Evolutionary conservation across 768 basidiomycete species (phyloP).

Genomic region (Lenzites betulinus): DNA sequence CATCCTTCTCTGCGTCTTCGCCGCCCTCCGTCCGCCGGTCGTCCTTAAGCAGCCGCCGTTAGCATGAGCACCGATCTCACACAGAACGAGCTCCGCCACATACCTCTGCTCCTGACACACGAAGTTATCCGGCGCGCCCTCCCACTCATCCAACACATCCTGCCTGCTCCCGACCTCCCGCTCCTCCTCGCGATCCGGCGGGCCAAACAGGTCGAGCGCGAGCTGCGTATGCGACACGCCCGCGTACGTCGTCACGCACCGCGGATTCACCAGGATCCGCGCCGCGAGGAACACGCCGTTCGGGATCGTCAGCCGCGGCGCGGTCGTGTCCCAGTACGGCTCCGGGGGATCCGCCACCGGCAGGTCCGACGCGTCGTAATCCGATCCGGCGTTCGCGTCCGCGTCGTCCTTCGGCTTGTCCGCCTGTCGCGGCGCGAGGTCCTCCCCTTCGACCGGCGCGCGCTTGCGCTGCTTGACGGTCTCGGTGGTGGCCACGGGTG

Average conservation of each 20-base stretch:
- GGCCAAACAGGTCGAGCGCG: slow-evolving; percentile 91
- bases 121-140: slow-evolving; percentile 94
- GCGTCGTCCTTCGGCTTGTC: slow-evolving; percentile 47
- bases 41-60: slow-evolving; percentile 45
- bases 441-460: slow-evolving; percentile 11
- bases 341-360: slow-evolving; percentile 31
- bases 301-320: slow-evolving; percentile 61
- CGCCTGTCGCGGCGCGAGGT: slow-evolving; percentile 33
- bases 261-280: slow-evolving; percentile 91
- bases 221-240: slow-evolving; percentile 96
- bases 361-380: slow-evolving; percentile 70
- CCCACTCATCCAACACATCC: slow-evolving; percentile 93
- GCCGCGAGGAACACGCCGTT: slow-evolving; percentile 89
- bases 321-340: slow-evolving; percentile 37
- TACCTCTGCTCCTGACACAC: slow-evolving; percentile 96
- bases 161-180: slow-evolving; percentile 53
- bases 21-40: slow-evolving; percentile 86
- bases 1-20: slow-evolving; percentile 84
- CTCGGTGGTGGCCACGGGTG: slow-evolving; percentile 16
- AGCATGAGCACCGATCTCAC: background rate
- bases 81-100: slow-evolving; percentile 21
- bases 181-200: slow-evolving; percentile 41
- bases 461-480: slow-evolving; percentile 1
- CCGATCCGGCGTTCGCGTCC: slow-evolving; percentile 84
- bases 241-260: slow-evolving; percentile 97